Base-by-base conservation (phyloP, 164 flowering plant species). In the Magnolia sinica region DNA sequence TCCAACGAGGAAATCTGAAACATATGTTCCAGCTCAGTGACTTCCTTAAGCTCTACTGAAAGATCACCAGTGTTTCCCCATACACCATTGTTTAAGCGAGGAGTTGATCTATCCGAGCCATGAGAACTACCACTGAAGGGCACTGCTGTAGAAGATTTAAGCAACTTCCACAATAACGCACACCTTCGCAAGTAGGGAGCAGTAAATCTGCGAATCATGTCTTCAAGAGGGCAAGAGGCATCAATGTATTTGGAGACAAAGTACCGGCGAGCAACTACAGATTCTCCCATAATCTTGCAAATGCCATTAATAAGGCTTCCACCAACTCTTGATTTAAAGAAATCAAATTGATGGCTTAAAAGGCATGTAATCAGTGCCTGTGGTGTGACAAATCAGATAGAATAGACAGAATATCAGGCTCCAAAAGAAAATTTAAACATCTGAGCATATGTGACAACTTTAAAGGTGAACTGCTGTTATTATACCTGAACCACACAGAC, bases 111-210 rank as follows among this genome's bases (percentile, higher is more conserved):
- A 80, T 79, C 86, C 64, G 45, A 77, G 59, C 74, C 79, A 73
- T 51, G 77, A 64, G 82, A 82, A 72, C 79, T 76, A 80, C 82
- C 86, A 85, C 76, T 73, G 64, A 90, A 86, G 50, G 94, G 95
- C 14, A 74, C 77, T 58, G 85, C 58, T 1, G 68, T 79, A 51
- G 91, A 87, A 79, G 82, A 85, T 18, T 79, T 86, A 50, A 94
- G 83, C 64, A 94, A 78, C 77, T 89, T 91, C 91, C 91, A 91
- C 74, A 96, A 78, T 84, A 94, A 83, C 22, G 91, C 89, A 87
- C 97, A 96, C 80, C 97, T 92, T 74, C 99, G 80, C 76, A 96
- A 76, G 79, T 84, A 96, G 73, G 99, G 97, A 75, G 86, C 85
- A 75, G 87, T 88, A 74, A 90, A 81, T 67, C 82, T 83, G 22